A percentile compares a stretch with the other conserved stretches of the same genome.
Evolutionary conservation across 495 filamentous ascomycete species (phyloP).

Genomic region (Penicillium paradoxum): DNA sequence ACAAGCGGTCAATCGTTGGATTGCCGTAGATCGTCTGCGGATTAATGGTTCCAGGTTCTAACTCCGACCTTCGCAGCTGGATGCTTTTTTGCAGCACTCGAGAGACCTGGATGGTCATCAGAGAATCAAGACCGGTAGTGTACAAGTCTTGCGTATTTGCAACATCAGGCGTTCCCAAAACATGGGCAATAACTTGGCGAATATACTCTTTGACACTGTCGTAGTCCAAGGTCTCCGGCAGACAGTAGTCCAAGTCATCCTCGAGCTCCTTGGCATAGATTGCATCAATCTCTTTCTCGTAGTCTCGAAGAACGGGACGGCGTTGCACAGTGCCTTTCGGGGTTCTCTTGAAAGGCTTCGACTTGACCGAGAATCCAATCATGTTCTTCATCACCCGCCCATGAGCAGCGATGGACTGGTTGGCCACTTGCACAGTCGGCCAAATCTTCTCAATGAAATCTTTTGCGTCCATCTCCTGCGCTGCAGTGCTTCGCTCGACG

Average conservation of each 20-base stretch:
- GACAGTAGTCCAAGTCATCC: constrained; percentile 5
- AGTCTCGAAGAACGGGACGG: constrained; percentile 17
- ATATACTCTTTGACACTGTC: constrained; percentile 7
- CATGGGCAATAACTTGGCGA: constrained; percentile 5
- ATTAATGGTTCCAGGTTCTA: constrained; percentile 8
- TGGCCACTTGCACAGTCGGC: constrained; percentile 45
- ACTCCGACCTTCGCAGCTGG: neutral
- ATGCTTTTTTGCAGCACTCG: constrained; percentile 18
- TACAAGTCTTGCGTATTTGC: constrained; percentile 20
- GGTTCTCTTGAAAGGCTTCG: constrained; percentile 50
- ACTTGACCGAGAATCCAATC: constrained; percentile 33
- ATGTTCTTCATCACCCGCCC: constrained; percentile 23
- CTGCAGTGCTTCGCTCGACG: constrained; percentile 23
- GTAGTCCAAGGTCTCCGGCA: constrained; percentile 12
- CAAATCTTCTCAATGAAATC: constrained; percentile 36
- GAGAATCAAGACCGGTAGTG: constrained; percentile 27
- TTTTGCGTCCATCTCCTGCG: constrained; percentile 15
- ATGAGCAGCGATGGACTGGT: constrained; percentile 32
- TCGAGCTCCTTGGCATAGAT: constrained; percentile 21
- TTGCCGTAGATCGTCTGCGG: constrained; percentile 30
- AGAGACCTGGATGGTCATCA: constrained; percentile 31
- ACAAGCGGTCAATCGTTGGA: constrained; percentile 23
- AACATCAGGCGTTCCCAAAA: constrained; percentile 14
- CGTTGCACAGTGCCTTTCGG: constrained; percentile 48
- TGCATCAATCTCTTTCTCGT: constrained; percentile 23